Evolutionary conservation across 768 basidiomycete species (phyloP).

Genomic region (Sarcodon sp.): DNA sequence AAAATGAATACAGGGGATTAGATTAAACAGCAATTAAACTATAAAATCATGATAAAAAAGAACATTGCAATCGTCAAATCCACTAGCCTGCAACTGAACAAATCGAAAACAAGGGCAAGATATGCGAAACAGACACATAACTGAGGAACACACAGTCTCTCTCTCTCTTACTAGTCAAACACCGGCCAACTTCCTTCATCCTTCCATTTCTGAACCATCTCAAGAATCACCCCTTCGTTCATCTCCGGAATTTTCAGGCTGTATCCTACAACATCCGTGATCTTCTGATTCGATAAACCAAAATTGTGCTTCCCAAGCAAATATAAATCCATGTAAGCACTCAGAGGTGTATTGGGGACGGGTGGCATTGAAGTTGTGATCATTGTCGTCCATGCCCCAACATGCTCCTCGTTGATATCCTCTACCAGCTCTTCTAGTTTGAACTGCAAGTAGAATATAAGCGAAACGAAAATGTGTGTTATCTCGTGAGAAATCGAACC

Average conservation of each 20-base stretch:
- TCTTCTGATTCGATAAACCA: slow-evolving; percentile 57
- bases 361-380: slow-evolving; percentile 58
- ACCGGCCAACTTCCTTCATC: slow-evolving; percentile 44
- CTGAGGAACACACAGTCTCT: too few relatives aligned
- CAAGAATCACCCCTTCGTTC: slow-evolving; percentile 44
- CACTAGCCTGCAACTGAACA: too few relatives aligned
- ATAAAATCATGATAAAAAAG: too few relatives aligned
- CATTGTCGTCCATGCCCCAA: slow-evolving; percentile 76
- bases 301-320: slow-evolving; percentile 57
- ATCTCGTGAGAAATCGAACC: slow-evolving; percentile 20
- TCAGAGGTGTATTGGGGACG: slow-evolving; percentile 56
- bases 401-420: slow-evolving; percentile 79
- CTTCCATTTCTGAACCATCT: slow-evolving; percentile 74
- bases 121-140: too few relatives aligned
- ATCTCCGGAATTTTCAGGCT: slow-evolving; percentile 50
- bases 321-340: slow-evolving; percentile 70
- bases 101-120: too few relatives aligned
- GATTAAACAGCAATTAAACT: too few relatives aligned
- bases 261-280: slow-evolving; percentile 65
- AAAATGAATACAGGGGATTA: too few relatives aligned
- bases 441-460: slow-evolving; percentile 25
- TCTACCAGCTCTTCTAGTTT: slow-evolving; percentile 60
- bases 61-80: too few relatives aligned
- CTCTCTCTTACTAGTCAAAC: slow-evolving; percentile 7
- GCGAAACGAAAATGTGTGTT: not conserved